Percentiles rank a stretch among this genome's conserved stretches.
These are phyloP conservation scores for Colletotrichum sp. DNA, from an alignment of 2,329 filamentous ascomycete species.

Conservation along the genomic window DNA sequence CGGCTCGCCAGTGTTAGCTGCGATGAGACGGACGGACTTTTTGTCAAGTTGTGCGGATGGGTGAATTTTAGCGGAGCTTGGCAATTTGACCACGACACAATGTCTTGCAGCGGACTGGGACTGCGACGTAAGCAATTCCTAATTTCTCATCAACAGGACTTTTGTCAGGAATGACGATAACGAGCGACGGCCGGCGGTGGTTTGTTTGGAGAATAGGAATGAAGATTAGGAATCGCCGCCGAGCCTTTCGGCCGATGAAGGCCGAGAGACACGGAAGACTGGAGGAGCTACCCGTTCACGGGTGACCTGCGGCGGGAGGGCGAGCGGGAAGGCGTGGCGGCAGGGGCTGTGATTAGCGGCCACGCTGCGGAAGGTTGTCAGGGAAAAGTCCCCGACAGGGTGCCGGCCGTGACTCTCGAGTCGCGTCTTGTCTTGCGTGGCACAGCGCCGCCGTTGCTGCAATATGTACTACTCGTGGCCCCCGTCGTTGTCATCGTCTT, in stretches of 20 bases:
- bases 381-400: neutral
- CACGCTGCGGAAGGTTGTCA: neutral
- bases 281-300: neutral
- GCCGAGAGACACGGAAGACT: neutral
- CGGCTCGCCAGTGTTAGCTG: neutral
- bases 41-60: neutral
- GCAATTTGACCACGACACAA: neutral
- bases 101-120: neutral
- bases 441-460: neutral
- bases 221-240: neutral
- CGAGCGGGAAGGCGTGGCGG: constrained; percentile 1
- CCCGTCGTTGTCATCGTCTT: neutral
- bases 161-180: neutral
- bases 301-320: constrained; percentile 4
- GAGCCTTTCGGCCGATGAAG: neutral
- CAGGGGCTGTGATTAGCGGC: neutral
- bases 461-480: neutral
- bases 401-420: neutral
- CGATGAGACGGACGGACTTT: constrained; percentile 10
- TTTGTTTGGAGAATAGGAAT: neutral
- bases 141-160: neutral
- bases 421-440: neutral
- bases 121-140: neutral
- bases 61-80: neutral
- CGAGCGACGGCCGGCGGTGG: neutral